Percentiles rank a stretch among this genome's conserved stretches.
phyloP scores from a whole-genome alignment of 1,284 basidiomycete species.

The Puccinia sorghi region DNA sequence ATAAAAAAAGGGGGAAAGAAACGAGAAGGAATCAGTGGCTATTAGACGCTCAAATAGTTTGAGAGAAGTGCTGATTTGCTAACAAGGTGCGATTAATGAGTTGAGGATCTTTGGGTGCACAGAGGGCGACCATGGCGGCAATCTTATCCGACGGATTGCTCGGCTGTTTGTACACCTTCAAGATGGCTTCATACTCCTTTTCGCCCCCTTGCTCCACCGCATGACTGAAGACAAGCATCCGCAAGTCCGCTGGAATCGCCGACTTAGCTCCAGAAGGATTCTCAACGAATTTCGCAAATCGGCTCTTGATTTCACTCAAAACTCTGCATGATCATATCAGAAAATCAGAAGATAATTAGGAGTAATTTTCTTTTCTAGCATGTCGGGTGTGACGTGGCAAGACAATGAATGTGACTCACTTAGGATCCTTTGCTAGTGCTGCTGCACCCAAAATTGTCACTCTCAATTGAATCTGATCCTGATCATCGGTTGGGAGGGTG shows the following conservation, averaged over 20 bases:
- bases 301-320: conserved; percentile 38
- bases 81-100: conserved; percentile 58
- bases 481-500: conserved; percentile 26
- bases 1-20: neutral
- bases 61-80: neutral
- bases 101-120: conserved; percentile 54
- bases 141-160: conserved; percentile 62
- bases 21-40: neutral
- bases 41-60: neutral
- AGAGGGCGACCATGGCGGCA: conserved; percentile 58
- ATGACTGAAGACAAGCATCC: conserved; percentile 58
- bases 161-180: conserved; percentile 72
- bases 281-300: conserved; percentile 36
- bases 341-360: neutral
- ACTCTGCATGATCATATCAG: conserved; percentile 18
- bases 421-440: conserved; percentile 63
- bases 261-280: conserved; percentile 34
- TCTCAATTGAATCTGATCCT: conserved; percentile 49
- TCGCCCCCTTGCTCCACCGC: conserved; percentile 73
- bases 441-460: conserved; percentile 42
- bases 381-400: no score
- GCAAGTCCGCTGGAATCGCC: conserved; percentile 54
- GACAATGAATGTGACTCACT: conserved; percentile 58
- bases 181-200: conserved; percentile 74
- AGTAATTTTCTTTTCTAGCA: no score